Percentiles rank a stretch among this genome's conserved stretches.
Evolutionary conservation across 345 rosid genomes (phyloP).

Genomic region (Salix caprea): DNA sequence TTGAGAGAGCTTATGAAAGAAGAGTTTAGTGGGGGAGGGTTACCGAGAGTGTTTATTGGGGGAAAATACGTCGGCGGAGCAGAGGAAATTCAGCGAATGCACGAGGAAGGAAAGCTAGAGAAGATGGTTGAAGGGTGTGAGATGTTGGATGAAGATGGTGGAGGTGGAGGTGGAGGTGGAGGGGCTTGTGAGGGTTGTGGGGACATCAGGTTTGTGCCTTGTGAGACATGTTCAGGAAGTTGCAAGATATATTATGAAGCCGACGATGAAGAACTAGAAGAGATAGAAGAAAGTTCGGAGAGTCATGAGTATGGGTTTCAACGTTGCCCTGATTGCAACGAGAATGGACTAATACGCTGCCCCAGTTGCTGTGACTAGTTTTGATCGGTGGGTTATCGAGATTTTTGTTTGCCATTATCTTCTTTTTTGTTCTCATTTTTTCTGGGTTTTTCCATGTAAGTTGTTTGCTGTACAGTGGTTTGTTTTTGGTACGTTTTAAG

Average conservation of each 20-base stretch:
- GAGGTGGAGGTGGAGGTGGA: constrained; percentile 14
- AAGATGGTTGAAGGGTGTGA: constrained; percentile 39
- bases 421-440: neutral
- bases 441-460: neutral
- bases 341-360: constrained; percentile 32
- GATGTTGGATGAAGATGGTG: constrained; percentile 34
- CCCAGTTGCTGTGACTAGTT: constrained; percentile 53
- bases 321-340: constrained; percentile 33
- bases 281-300: constrained; percentile 24
- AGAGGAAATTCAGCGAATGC: constrained; percentile 22
- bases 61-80: constrained; percentile 26
- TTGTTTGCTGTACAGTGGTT: constrained; percentile 38
- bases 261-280: constrained; percentile 31
- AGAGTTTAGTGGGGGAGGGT: constrained; percentile 11
- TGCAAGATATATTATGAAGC: constrained; percentile 67
- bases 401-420: neutral
- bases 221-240: constrained; percentile 90
- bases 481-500: constrained; percentile 1
- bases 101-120: constrained; percentile 30
- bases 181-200: constrained; percentile 82
- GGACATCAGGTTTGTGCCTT: constrained; percentile 83
- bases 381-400: neutral
- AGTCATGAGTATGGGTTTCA: constrained; percentile 49
- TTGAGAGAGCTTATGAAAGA: constrained; percentile 29
- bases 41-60: constrained; percentile 27